Conservation (phyloP, 148 eudicot species). For the Rheum nobile region DNA sequence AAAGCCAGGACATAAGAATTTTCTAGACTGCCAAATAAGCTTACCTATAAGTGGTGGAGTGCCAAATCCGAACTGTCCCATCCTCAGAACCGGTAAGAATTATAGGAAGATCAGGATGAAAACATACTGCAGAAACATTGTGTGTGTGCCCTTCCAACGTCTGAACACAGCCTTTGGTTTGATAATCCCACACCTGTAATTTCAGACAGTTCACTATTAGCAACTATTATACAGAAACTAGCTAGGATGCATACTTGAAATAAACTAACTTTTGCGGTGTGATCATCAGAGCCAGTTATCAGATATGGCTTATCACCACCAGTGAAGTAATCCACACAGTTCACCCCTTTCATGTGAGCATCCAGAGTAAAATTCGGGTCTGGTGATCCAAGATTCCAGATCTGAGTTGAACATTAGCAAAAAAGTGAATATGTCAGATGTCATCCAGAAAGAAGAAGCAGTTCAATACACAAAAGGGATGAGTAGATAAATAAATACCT, state of each 20-base stretch:
- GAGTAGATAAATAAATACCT: conserved; percentile 26
- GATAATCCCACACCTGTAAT: conserved; percentile 71
- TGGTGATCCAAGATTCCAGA: conserved; percentile 74
- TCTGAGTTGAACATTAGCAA: conserved; percentile 20
- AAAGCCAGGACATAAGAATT: neutral
- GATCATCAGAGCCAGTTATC: conserved; percentile 77
- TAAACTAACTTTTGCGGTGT: conserved; percentile 51
- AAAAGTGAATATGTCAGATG: neutral
- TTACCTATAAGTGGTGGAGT: conserved; percentile 59
- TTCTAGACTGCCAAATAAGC: neutral
- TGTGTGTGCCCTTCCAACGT: conserved; percentile 74
- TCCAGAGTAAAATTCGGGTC: conserved; percentile 57
- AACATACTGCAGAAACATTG: conserved; percentile 62
- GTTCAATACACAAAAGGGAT: neutral
- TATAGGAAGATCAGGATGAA: conserved; percentile 67
- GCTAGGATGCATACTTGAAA: neutral
- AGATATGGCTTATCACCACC: conserved; percentile 61
- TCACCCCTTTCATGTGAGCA: conserved; percentile 79
- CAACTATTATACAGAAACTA: neutral
- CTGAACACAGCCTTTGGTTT: conserved; percentile 59
- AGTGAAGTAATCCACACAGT: conserved; percentile 67
- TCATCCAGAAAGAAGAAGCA: neutral
- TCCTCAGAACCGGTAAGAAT: conserved; percentile 79
- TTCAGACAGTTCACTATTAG: neutral
- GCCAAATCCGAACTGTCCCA: conserved; percentile 63